A percentile compares a stretch with the other conserved stretches of the same genome.
Conservation (phyloP, 805 yeast genomes). For the Middelhovenomyces tepae region DNA sequence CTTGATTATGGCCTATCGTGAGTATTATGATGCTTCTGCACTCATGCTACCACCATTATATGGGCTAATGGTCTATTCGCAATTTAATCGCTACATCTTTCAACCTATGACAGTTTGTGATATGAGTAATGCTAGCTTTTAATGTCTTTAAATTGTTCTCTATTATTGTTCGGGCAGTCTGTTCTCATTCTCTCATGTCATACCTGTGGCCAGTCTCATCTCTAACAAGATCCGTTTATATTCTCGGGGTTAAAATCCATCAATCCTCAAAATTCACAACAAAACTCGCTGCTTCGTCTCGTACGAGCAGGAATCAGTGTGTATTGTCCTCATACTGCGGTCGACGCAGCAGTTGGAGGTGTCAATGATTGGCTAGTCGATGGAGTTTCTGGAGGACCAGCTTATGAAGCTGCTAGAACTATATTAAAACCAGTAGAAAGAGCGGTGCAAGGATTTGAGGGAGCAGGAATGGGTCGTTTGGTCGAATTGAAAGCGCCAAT, state of each 20-base stretch:
- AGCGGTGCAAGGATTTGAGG: slow-evolving; percentile 30
- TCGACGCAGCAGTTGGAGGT: slow-evolving; percentile 88
- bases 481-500: slow-evolving; percentile 41
- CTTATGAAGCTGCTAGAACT: slow-evolving; percentile 19
- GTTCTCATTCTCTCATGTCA: no score
- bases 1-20: slow-evolving; percentile 73
- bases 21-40: no score
- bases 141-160: no score
- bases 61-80: no score
- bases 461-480: slow-evolving; percentile 77
- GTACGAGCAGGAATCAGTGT: slow-evolving; percentile 77
- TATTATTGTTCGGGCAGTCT: no score
- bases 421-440: slow-evolving; percentile 39
- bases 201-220: no score
- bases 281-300: slow-evolving; percentile 59
- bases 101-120: no score
- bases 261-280: slow-evolving; percentile 68
- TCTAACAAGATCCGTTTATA: slow-evolving; percentile 85
- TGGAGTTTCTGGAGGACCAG: slow-evolving; percentile 37
- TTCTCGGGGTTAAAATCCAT: slow-evolving; percentile 79
- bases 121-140: no score
- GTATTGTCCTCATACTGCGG: slow-evolving; percentile 92
- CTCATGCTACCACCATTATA: no score
- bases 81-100: no score
- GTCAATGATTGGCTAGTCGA: slow-evolving; percentile 87